Percentiles rank a stretch among this genome's conserved stretches.
Conservation (phyloP, 768 basidiomycete species). For the Leccinum uliginosum region DNA sequence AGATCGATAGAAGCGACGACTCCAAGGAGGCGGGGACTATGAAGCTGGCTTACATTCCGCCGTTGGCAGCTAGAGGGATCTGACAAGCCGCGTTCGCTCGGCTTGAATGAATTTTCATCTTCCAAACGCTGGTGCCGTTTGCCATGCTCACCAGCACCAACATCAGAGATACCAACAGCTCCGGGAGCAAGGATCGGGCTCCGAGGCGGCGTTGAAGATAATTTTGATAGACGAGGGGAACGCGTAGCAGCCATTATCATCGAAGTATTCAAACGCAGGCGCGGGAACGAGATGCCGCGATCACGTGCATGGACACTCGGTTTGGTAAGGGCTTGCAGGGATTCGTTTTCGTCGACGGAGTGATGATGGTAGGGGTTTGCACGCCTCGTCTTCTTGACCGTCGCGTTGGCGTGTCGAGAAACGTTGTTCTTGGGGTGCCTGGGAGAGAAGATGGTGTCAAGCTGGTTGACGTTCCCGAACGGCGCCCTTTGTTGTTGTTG, state of each 20-base stretch:
- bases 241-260: neutral
- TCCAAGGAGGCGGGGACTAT: neutral
- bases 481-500: neutral
- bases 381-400: slow-evolving; percentile 5
- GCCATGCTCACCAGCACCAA: neutral
- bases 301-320: neutral
- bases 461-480: neutral
- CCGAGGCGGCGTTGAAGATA: neutral
- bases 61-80: neutral
- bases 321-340: neutral
- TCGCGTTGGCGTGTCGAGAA: neutral
- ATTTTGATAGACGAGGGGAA: slow-evolving; percentile 10
- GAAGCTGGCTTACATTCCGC: neutral
- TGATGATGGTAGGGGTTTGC: slow-evolving; percentile 1
- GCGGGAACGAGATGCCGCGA: slow-evolving; percentile 12
- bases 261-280: slow-evolving; percentile 4
- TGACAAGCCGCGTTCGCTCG: neutral
- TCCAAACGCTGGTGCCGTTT: neutral
- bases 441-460: neutral
- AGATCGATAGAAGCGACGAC: slow-evolving; percentile 18
- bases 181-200: neutral
- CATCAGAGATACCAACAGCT: neutral
- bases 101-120: neutral
- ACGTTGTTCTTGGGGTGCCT: neutral
- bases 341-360: slow-evolving; percentile 19